Conservation (phyloP, 2,329 filamentous ascomycete genomes). For the Fusarium oxysporum region DNA sequence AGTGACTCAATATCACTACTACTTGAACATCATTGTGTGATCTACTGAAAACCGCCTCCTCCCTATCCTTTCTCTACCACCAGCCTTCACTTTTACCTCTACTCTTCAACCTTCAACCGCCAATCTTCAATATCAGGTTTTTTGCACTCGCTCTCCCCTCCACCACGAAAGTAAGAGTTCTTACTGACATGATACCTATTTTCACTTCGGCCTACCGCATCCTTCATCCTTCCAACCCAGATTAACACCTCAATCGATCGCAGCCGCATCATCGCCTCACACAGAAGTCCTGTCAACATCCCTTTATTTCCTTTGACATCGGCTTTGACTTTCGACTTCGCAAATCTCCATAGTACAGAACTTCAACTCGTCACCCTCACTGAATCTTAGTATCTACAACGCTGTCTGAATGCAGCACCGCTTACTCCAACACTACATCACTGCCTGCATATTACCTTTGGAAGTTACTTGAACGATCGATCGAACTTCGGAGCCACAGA, state of each 20-base stretch:
- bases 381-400: not conserved
- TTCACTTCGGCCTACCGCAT: too few species aligned
- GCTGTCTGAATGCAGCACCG: too few species aligned
- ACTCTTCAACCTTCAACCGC: not conserved
- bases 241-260: not conserved
- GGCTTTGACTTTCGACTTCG: rapidly evolving
- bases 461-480: not conserved
- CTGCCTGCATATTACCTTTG: not conserved
- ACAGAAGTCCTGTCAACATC: not conserved
- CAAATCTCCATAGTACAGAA: not conserved
- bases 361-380: not conserved
- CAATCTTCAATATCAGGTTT: not conserved
- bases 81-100: not conserved
- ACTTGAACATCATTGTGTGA: rapidly evolving
- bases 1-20: not conserved
- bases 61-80: not conserved
- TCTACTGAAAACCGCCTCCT: not conserved
- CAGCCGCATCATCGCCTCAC: too few species aligned
- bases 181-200: not conserved
- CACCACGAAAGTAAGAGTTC: rapidly evolving
- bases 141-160: not conserved
- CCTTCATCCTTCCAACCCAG: not conserved
- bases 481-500: not conserved
- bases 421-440: not conserved
- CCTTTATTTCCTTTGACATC: not conserved